Evolutionary conservation across 345 rosid species (phyloP).

Genomic region (Arabidopsis thaliana): TAIR10.1 NC_003071.7:14667001-14667500

Average conservation of each 20-base stretch:
- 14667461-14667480: not conserved
- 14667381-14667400: conserved; percentile 31
- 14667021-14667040: conserved; percentile 73
- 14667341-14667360: conserved; percentile 76
- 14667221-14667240: conserved; percentile 67
- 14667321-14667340: conserved; percentile 70
- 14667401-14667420: conserved; percentile 10
- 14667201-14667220: conserved; percentile 80
- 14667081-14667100: not conserved
- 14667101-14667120: not conserved
- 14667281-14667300: conserved; percentile 46
- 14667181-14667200: conserved; percentile 76
- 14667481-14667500: conserved; percentile 26
- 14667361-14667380: conserved; percentile 69
- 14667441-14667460: conserved; percentile 17
- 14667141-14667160: conserved; percentile 26
- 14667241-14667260: conserved; percentile 47
- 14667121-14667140: not conserved
- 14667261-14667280: conserved; percentile 57
- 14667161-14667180: conserved; percentile 50
- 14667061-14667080: conserved; percentile 60
- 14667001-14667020: conserved; percentile 84
- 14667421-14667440: conserved; percentile 5
- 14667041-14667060: conserved; percentile 70
- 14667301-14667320: conserved; percentile 73